Evolutionary conservation across 176 grass and related monocot species (phyloP), one percentile per base, ranked within the genome.

Genomic region (Chloris gayana): DNA sequence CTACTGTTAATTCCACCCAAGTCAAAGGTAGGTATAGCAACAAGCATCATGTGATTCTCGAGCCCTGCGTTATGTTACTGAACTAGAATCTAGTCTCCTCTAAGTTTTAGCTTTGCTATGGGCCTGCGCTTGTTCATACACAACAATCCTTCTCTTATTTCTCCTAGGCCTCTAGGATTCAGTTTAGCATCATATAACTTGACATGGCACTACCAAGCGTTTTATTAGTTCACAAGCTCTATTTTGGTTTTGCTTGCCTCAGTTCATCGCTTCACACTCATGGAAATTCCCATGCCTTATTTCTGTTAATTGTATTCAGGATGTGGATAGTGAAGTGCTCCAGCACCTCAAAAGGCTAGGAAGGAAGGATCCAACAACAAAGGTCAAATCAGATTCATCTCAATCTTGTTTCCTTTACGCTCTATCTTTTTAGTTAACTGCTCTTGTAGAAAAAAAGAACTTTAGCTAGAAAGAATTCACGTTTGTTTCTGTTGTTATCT

Each of bases 361-460:
- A 63, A 88, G 95, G 32, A 98, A 98, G 71, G 95, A 98, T 86
- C 86, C 90, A 30, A 98, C 92, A 72, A 93, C 92, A 84, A 98
- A 98, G 89, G 95, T 91, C 83, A 86, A 46, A 53, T 49, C 60
- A 49, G n/a, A n/a, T n/a, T n/a, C n/a, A n/a, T n/a, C n/a, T 73
- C 45, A 64, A n/a, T 22, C 77, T 59, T 24, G 82, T 59, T 73
- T 31, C 39, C 70, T 42, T 42, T 1, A 3, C 6, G 56, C 11
- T 11, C 12, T 19, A 8, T 41, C 57, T 69, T 22, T 45, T 75
- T 71, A 19, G 15, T 50, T 17, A 5, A 46, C 13, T 56, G 4
- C 22, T 49, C 14, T 56, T 75, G 31, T 34, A 14, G 9, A 46
- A 64, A 39, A 31, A 65, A 39, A 31, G 24, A 64, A 37, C 50